Percentiles rank a stretch among this genome's conserved stretches.
Evolutionary conservation across 1,139 yeast species (phyloP).

Genomic region (Petasospora rhodanensis): DNA sequence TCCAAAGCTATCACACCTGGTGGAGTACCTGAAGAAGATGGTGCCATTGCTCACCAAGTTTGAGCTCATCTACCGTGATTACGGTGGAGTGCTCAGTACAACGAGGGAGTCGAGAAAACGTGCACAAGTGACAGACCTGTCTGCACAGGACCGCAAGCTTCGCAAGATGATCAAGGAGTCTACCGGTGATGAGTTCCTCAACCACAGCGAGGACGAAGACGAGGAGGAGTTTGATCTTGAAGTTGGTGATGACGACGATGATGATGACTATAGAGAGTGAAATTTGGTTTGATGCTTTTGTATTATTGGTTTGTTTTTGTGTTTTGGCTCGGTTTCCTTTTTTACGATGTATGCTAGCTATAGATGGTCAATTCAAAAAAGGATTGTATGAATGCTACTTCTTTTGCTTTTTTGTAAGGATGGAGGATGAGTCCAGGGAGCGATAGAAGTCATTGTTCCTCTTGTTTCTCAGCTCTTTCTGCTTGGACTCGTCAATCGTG

Average conservation of each 20-base stretch:
- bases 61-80: constrained; percentile 15
- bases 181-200: constrained; percentile 12
- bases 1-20: constrained; percentile 8
- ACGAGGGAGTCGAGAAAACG: constrained; percentile 19
- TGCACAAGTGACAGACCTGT: constrained; percentile 13
- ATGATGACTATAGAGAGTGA: constrained; percentile 16
- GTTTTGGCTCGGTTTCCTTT: not conserved
- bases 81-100: too few species aligned
- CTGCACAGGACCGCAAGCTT: constrained; percentile 15
- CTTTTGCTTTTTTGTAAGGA: constrained; percentile 6
- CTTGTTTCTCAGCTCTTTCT: constrained; percentile 7
- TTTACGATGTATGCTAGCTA: not conserved
- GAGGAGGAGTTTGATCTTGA: constrained; percentile 10
- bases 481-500: constrained; percentile 22
- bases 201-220: constrained; percentile 10
- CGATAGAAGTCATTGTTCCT: constrained; percentile 14
- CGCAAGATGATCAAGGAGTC: constrained; percentile 11
- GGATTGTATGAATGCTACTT: constrained; percentile 5
- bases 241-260: constrained; percentile 16
- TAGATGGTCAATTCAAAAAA: too few species aligned
- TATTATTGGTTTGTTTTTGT: not conserved
- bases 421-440: constrained; percentile 5
- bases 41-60: constrained; percentile 15
- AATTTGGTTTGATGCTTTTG: not conserved
- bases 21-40: constrained; percentile 14